Conservation (phyloP, 257 asterid species). For the Nicotiana otophora region DNA sequence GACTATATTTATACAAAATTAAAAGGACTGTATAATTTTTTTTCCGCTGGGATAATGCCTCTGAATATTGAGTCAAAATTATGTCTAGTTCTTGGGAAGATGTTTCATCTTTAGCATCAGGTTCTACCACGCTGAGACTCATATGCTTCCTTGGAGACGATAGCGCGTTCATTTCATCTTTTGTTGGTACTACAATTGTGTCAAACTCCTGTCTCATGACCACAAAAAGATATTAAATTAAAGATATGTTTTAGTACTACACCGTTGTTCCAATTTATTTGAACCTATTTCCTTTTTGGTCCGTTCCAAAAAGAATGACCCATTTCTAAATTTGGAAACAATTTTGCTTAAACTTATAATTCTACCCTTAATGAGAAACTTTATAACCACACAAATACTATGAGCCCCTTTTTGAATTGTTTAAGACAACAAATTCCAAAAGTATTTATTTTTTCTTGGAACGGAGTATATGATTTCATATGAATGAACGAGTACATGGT, state of each 20-base stretch:
- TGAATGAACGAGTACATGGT: not conserved
- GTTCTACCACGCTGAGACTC: not conserved
- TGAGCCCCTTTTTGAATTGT: no score
- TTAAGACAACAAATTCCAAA: no score
- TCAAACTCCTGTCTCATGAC: not conserved
- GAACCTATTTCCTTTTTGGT: no score
- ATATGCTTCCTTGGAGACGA: not conserved
- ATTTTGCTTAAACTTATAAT: no score
- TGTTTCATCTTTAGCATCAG: not conserved
- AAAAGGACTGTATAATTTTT: not conserved
- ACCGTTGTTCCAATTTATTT: no score
- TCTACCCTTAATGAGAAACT: no score
- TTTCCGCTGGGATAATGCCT: not conserved
- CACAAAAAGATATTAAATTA: not conserved
- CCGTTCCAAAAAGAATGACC: no score
- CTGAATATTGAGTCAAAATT: not conserved
- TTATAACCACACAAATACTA: no score
- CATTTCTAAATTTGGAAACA: no score
- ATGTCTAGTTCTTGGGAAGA: not conserved
- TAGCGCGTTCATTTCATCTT: not conserved
- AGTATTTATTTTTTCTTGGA: no score
- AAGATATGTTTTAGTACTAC: not conserved
- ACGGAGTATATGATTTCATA: not conserved
- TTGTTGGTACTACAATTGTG: not conserved
- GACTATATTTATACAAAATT: not conserved